A percentile compares a stretch with the other conserved stretches of the same genome.
phyloP scores from a whole-genome alignment of 192 early-diverging fungal species.

The Backusella parvicylindrica region DNA sequence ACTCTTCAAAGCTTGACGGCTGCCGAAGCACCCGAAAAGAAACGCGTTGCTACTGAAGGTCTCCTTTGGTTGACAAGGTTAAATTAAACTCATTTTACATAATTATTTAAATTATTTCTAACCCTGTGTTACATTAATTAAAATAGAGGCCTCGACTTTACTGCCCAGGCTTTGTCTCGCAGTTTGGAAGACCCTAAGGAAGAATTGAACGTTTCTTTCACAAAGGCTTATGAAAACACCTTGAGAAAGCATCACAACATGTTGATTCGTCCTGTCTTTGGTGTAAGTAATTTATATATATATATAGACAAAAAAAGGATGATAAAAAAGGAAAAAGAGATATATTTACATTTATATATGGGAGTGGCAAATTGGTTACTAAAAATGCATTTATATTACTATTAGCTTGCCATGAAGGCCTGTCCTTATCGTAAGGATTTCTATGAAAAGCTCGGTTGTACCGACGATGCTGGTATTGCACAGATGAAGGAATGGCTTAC shows the following conservation, averaged over 20 bases:
- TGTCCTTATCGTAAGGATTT: slow-evolving; percentile 90
- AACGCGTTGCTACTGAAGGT: slow-evolving; percentile 84
- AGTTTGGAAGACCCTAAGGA: slow-evolving; percentile 49
- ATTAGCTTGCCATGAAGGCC: slow-evolving; percentile 83
- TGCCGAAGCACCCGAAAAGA: slow-evolving; percentile 73
- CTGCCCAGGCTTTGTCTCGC: slow-evolving; percentile 63
- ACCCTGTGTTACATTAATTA: slow-evolving; percentile 1
- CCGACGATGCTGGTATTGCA: slow-evolving; percentile 51
- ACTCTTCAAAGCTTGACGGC: slow-evolving; percentile 84
- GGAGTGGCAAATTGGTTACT: not conserved
- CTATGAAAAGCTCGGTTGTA: slow-evolving; percentile 77
- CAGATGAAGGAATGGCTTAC: slow-evolving; percentile 68
- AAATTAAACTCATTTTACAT: slow-evolving; percentile 16
- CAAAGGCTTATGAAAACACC: slow-evolving; percentile 66
- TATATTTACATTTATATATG: not conserved
- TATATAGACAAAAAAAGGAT: not conserved
- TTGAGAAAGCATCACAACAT: slow-evolving; percentile 69
- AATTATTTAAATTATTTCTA: not conserved
- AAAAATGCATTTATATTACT: not conserved
- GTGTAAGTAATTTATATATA: slow-evolving; percentile 36
- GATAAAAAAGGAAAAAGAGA: not conserved
- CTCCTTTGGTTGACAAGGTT: slow-evolving; percentile 91
- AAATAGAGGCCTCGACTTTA: slow-evolving; percentile 74
- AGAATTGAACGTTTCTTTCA: slow-evolving; percentile 71
- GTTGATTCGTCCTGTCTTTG: slow-evolving; percentile 64